These are phyloP conservation scores for Myxozyma udenii DNA, from an alignment of 805 yeast genomes.

Conservation along the genomic window DNA sequence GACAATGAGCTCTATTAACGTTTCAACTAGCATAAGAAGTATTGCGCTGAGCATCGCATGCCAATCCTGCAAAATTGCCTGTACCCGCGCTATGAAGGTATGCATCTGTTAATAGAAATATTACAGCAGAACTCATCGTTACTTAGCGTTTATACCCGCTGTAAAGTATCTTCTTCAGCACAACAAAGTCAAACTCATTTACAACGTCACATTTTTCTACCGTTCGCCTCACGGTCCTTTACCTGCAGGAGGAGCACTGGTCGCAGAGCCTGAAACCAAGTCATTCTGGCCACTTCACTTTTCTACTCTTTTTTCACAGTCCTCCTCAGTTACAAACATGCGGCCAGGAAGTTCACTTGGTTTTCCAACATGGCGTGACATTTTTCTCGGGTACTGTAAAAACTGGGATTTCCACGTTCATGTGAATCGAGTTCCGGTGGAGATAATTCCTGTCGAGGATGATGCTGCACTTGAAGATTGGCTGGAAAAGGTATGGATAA, in stretches of 20 bases:
- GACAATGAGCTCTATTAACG: too few species aligned
- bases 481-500: conserved; percentile 44
- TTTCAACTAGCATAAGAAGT: conserved; percentile 47
- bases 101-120: conserved; percentile 44
- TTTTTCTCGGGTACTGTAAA: conserved; percentile 3
- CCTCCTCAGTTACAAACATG: not conserved
- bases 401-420: conserved; percentile 25
- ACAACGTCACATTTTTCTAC: conserved; percentile 57
- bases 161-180: conserved; percentile 32
- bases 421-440: conserved; percentile 13
- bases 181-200: conserved; percentile 39
- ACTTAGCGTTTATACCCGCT: conserved; percentile 33
- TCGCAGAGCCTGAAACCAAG: not conserved
- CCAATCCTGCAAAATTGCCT: conserved; percentile 59
- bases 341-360: not conserved
- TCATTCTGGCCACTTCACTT: too few species aligned
- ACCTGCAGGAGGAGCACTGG: not conserved
- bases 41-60: conserved; percentile 56
- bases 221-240: not conserved
- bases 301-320: not conserved
- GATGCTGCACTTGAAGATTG: conserved; percentile 34
- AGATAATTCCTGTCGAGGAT: conserved; percentile 38
- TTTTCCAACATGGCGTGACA: conserved; percentile 1
- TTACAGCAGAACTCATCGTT: conserved; percentile 37
- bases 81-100: conserved; percentile 64